Evolutionary conservation across 78 protist species (phyloP), one percentile per base, ranked within the genome.

Genomic region (Ministeria vibrans): DNA sequence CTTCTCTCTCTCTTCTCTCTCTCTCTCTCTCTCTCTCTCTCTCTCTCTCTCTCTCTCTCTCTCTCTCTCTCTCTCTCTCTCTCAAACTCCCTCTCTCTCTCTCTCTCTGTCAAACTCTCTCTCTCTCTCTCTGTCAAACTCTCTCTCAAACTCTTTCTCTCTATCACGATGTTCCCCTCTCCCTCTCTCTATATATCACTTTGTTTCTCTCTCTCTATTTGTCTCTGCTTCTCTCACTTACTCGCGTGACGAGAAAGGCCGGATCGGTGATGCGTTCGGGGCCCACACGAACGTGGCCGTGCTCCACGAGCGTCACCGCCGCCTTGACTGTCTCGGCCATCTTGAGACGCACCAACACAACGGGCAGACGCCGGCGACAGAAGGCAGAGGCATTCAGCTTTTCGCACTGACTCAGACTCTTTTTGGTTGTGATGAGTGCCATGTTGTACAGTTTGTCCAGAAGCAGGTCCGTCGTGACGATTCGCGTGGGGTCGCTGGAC

Each of bases 221-320:
- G 30, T 13, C 30, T 51, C 59, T 51, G 59, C 18, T 51, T 51
- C 59, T 18, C 18, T 18, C 30, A 22, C 59, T n/a, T n/a, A n/a
- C n/a, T n/a, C 96, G 79, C 18, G 98, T 85, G 42, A 96, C 96
- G 25, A 92, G 75, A 63, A 73, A 95, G 11, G 95, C 93, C 0
- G 98, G 96, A 75, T 96, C 98, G 0, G 87, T 86, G 28, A 94
- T 79, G 11, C 23, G 41, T 20, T 93, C 80, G 7, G 95, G 91
- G 2, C 97, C 97, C 5, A 93, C 86, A 0, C 91, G 84, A 7
- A 92, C 83, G 23, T 90, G 94, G 5, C 91, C 96, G 46, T 93
- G 96, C 71, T 87, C 87, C 44, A 93, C 85, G 20, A 85, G 73
- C 30, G 3, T 0, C 51, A 55, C 75, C 23, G 95, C 91, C 36